Conservation (phyloP, 441 rosid species). For the Lepidium campestre region DNA sequence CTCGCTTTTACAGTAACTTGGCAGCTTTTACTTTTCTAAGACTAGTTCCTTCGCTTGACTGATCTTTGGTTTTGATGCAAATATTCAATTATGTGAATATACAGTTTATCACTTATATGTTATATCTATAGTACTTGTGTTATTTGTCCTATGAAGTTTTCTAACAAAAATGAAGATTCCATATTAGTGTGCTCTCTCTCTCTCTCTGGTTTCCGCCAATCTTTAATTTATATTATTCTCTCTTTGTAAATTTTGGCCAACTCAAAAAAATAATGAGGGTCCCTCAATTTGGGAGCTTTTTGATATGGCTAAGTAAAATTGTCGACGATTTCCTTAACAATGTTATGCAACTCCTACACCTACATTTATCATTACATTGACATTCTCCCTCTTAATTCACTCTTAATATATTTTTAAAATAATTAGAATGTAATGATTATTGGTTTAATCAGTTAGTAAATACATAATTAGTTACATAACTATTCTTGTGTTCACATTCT, state of each 20-base stretch:
- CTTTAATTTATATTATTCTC: not conserved
- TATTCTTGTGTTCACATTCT: constrained; percentile 2
- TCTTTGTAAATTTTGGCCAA: constrained; percentile 8
- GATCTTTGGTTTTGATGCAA: constrained; percentile 1
- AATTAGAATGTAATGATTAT: not conserved
- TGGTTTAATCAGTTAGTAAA: not conserved
- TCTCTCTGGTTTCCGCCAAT: not conserved
- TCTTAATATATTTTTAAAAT: not conserved
- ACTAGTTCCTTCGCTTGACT: constrained; percentile 21
- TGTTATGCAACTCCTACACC: constrained; percentile 22
- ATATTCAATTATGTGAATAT: not conserved
- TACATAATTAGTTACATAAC: not conserved
- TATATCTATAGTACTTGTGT: not conserved
- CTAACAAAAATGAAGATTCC: constrained; percentile 12
- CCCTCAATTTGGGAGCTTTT: constrained; percentile 25
- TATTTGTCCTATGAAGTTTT: constrained; percentile 1
- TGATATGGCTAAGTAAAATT: constrained; percentile 35
- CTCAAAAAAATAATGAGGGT: constrained; percentile 10
- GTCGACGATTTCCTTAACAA: constrained; percentile 35
- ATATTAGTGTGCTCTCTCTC: not conserved
- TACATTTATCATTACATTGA: constrained; percentile 28
- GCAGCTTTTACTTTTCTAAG: constrained; percentile 28
- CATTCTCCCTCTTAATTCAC: constrained; percentile 1
- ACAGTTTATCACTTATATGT: too few relatives aligned
- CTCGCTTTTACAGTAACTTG: constrained; percentile 12